A percentile compares a stretch with the other conserved stretches of the same genome.
These are phyloP conservation scores for Globisporangium perplexum DNA, from an alignment of 352 stramenopile species.

Conservation along the genomic window DNA sequence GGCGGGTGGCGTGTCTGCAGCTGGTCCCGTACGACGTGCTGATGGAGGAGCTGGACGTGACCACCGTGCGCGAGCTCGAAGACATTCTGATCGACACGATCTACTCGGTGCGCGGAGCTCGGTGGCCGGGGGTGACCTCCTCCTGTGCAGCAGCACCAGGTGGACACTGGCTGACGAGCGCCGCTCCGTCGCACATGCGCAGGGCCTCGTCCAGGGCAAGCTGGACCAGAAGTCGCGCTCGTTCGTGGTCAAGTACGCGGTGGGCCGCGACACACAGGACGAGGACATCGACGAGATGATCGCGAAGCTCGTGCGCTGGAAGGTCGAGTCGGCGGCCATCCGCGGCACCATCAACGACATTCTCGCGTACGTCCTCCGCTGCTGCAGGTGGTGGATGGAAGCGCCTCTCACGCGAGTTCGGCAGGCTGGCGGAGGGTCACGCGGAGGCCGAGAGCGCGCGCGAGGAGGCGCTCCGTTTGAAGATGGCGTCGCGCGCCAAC, in stretches of 20 bases:
- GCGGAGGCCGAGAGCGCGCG: conserved; percentile 41
- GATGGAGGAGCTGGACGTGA: conserved; percentile 69
- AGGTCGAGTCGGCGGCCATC: conserved; percentile 51
- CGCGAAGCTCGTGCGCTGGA: conserved; percentile 80
- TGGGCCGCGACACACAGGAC: conserved; percentile 83
- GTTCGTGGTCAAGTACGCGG: conserved; percentile 84
- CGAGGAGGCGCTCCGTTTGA: conserved; percentile 45
- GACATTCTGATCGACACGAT: conserved; percentile 93
- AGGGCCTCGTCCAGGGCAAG: conserved; percentile 89
- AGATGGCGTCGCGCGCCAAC: conserved; percentile 41
- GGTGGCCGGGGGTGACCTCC: too few species aligned
- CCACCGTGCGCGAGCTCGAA: conserved; percentile 84
- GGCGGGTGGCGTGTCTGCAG: conserved; percentile 17
- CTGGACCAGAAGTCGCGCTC: conserved; percentile 83
- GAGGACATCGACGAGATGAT: conserved; percentile 88
- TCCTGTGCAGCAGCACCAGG: too few species aligned
- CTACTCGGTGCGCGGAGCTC: conserved; percentile 65
- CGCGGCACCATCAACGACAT: conserved; percentile 65
- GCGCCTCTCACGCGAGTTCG: not conserved
- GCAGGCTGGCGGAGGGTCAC: conserved; percentile 47
- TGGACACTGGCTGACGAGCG: too few species aligned
- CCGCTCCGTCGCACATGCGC: too few species aligned
- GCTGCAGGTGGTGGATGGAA: conserved; percentile 5
- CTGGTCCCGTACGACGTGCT: conserved; percentile 81
- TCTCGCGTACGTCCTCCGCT: conserved; percentile 29